A percentile compares a stretch with the other conserved stretches of the same genome.
phyloP scores from a whole-genome alignment of 2,329 filamentous ascomycete species.

The Aspergillus eucalypticola region DNA sequence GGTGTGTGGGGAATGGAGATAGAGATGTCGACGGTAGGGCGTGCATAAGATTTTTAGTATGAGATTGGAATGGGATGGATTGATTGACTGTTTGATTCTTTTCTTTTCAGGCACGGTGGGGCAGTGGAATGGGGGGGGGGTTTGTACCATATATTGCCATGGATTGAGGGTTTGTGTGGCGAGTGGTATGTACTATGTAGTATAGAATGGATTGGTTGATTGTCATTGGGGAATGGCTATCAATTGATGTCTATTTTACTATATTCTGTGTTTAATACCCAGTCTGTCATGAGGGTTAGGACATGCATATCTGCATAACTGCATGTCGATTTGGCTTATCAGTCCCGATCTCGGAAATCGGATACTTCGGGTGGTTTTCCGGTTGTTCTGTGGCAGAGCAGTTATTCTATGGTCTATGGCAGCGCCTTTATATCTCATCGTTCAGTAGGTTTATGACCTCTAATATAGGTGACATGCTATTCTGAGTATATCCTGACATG shows the following conservation, averaged over 20 bases:
- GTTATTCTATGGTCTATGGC: too few relatives aligned
- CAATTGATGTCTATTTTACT: too few relatives aligned
- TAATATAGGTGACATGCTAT: too few relatives aligned
- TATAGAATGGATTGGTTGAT: neutral
- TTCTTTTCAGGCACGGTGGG: neutral
- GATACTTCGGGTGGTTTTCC: neutral
- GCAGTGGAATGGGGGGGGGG: neutral
- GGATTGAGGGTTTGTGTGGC: too few relatives aligned
- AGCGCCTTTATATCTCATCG: too few relatives aligned
- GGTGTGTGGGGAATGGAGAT: neutral
- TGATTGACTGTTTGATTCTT: neutral
- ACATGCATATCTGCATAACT: neutral
- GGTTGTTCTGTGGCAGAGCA: too few relatives aligned
- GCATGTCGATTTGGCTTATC: neutral
- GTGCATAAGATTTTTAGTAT: conserved; percentile 4
- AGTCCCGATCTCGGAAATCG: neutral
- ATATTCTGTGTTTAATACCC: too few relatives aligned
- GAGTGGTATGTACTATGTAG: neutral
- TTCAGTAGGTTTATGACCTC: too few relatives aligned
- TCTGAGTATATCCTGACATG: too few relatives aligned
- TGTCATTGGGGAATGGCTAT: neutral
- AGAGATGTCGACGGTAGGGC: conserved; percentile 22
- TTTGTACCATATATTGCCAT: neutral
- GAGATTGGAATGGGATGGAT: neutral
- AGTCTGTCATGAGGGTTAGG: too few relatives aligned